Evolutionary conservation across 2,329 filamentous ascomycete genomes (phyloP).

Genomic region (Calonectria leucothoes): DNA sequence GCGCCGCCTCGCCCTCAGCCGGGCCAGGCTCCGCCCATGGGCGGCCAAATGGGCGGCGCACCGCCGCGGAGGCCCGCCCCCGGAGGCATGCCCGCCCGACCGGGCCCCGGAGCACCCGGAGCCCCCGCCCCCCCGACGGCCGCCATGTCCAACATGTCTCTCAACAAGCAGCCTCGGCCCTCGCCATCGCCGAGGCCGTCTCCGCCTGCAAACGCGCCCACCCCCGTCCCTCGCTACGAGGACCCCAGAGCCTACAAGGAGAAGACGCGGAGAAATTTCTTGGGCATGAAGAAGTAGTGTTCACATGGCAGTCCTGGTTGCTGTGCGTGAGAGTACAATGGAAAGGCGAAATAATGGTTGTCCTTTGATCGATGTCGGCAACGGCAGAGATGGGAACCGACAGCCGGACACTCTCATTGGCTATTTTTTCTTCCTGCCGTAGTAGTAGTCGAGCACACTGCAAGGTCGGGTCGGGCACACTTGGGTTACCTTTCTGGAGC

Average conservation of each 20-base stretch:
- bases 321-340: not conserved
- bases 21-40: slow-evolving; percentile 36
- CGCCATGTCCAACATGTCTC: slow-evolving; percentile 66
- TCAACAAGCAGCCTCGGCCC: slow-evolving; percentile 45
- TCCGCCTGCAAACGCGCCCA: slow-evolving; percentile 31
- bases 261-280: slow-evolving; percentile 71
- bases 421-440: not conserved
- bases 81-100: slow-evolving; percentile 42
- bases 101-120: slow-evolving; percentile 23
- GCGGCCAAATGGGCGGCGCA: slow-evolving; percentile 32
- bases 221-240: slow-evolving; percentile 37
- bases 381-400: not conserved
- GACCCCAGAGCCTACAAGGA: slow-evolving; percentile 63
- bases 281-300: slow-evolving; percentile 69
- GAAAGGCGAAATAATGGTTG: not conserved
- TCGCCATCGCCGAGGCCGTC: slow-evolving; percentile 32
- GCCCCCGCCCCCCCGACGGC: slow-evolving; percentile 57
- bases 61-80: slow-evolving; percentile 34
- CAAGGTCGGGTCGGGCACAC: slow-evolving; percentile 2
- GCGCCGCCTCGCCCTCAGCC: slow-evolving; percentile 60
- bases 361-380: not conserved
- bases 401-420: not conserved
- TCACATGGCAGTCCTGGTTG: slow-evolving; percentile 40
- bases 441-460: slow-evolving; percentile 6
- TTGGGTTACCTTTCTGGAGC: slow-evolving; percentile 30